Conservation (phyloP, 306 rosid species). For the Corylus heterophylla region DNA sequence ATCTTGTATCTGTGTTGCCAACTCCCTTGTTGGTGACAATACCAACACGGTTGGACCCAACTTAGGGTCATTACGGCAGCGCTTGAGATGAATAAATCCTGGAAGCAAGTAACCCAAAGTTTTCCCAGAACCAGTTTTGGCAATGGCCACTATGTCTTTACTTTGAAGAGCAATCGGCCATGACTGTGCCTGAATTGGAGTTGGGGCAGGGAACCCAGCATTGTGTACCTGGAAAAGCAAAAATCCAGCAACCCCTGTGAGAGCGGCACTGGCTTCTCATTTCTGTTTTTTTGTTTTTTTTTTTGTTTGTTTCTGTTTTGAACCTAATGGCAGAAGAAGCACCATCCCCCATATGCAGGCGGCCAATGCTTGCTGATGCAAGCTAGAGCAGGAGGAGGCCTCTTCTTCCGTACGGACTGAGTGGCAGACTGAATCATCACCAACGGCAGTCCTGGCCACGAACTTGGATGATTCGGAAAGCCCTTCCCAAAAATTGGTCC, state of each 20-base stretch:
- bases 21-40: conserved; percentile 93
- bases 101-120: conserved; percentile 96
- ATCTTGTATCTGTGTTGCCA: conserved; percentile 96
- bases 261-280: conserved; percentile 31
- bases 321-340: conserved; percentile 92
- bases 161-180: conserved; percentile 98
- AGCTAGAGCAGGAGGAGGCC: conserved; percentile 98
- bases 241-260: conserved; percentile 64
- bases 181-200: conserved; percentile 99
- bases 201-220: conserved; percentile 98
- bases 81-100: conserved; percentile 88
- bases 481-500: conserved; percentile 92
- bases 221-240: conserved; percentile 86
- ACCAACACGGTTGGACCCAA: conserved; percentile 87
- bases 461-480: conserved; percentile 94
- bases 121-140: conserved; percentile 98
- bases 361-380: conserved; percentile 93
- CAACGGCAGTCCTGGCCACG: conserved; percentile 95
- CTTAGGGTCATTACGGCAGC: conserved; percentile 58
- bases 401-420: conserved; percentile 91
- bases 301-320: conserved; percentile 4
- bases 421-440: conserved; percentile 99
- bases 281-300: conserved; percentile 44
- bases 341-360: conserved; percentile 84
- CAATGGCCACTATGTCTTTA: conserved; percentile 97